phyloP scores from a whole-genome alignment of 495 filamentous ascomycete genomes.

The Neurospora intermedia region DNA sequence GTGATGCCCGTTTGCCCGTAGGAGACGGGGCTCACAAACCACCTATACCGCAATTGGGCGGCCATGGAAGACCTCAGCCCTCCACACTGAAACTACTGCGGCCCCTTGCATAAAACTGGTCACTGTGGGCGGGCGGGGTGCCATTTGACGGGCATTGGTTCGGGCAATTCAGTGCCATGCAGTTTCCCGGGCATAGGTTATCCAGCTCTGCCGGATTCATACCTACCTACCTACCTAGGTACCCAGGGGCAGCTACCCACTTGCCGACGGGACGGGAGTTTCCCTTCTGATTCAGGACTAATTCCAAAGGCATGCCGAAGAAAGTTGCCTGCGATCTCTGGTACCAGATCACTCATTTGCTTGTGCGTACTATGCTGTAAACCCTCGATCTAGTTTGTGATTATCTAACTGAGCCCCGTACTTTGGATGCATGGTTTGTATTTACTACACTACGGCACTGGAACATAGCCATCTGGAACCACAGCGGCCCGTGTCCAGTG shows the following conservation, averaged over 20 bases:
- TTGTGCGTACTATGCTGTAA: neutral
- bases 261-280: neutral
- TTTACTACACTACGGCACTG: neutral
- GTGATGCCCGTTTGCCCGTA: neutral
- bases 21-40: neutral
- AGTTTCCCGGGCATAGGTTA: neutral
- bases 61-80: neutral
- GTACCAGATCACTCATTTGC: neutral
- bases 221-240: no score
- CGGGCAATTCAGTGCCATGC: neutral
- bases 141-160: neutral
- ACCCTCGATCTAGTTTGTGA: neutral
- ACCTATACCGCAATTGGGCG: neutral
- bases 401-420: neutral
- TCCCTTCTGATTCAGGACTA: neutral
- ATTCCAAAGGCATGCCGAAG: neutral
- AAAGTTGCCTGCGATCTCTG: neutral
- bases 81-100: neutral
- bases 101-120: constrained; percentile 3
- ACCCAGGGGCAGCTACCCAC: neutral
- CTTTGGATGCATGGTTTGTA: neutral
- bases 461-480: neutral
- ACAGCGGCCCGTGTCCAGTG: neutral
- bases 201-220: neutral
- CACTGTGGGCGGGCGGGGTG: neutral